Percentiles rank a stretch among this genome's conserved stretches.
Conservation (phyloP, 2,329 filamentous ascomycete species). For the Hypoxylon sp. region DNA sequence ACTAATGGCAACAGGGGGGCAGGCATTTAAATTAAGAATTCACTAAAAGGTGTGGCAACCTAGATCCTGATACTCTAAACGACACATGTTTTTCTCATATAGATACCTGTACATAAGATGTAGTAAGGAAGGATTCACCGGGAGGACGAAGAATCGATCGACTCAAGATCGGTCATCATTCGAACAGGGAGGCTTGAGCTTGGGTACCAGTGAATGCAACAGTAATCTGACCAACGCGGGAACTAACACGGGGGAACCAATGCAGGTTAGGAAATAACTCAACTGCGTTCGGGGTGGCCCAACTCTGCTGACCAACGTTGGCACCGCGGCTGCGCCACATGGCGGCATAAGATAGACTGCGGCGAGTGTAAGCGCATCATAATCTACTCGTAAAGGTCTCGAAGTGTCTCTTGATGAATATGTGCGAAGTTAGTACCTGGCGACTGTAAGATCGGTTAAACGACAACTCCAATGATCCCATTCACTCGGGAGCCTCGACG, state of each 20-base stretch:
- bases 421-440: not conserved
- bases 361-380: constrained; percentile 2
- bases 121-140: constrained; percentile 43
- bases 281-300: constrained; percentile 14
- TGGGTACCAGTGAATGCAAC: constrained; percentile 19
- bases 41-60: not conserved
- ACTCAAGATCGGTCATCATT: constrained; percentile 31
- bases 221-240: constrained; percentile 13
- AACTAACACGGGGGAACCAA: constrained; percentile 12
- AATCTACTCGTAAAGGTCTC: not conserved
- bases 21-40: constrained; percentile 6
- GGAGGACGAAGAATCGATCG: constrained; percentile 38
- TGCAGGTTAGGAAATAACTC: constrained; percentile 20
- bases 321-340: constrained; percentile 21
- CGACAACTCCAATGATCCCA: not conserved
- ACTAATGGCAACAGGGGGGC: not conserved
- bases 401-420: not conserved
- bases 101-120: constrained; percentile 10
- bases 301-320: constrained; percentile 10
- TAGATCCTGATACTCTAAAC: constrained; percentile 19
- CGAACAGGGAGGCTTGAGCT: not conserved
- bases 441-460: not conserved
- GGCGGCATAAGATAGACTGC: constrained; percentile 13
- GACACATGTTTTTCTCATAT: constrained; percentile 19
- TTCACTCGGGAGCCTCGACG: constrained; percentile 1